Percentiles rank a stretch among this genome's conserved stretches.
Conservation (phyloP, 2,329 filamentous ascomycete genomes). For the Rutstroemia sydowiana region DNA sequence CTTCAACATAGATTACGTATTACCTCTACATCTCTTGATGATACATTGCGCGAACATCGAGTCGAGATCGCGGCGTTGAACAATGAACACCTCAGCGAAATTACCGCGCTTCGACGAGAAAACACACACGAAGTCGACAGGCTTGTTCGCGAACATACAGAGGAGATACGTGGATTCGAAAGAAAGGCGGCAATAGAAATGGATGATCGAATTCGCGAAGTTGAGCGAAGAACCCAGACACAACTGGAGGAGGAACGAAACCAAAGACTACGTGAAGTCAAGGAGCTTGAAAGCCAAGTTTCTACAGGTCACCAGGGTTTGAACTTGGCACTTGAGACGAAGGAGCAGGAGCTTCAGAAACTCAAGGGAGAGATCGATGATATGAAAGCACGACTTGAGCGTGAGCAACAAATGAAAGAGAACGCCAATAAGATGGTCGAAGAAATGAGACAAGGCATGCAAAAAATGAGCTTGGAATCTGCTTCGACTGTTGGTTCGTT, state of each 20-base stretch:
- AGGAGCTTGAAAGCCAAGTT: slow-evolving; percentile 51
- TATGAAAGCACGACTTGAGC: slow-evolving; percentile 44
- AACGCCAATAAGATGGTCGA: slow-evolving; percentile 41
- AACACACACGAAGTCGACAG: slow-evolving; percentile 49
- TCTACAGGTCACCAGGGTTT: slow-evolving; percentile 37
- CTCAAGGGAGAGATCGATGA: slow-evolving; percentile 40
- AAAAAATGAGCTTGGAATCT: slow-evolving; percentile 47
- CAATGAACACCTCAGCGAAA: slow-evolving; percentile 47
- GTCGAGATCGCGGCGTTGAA: slow-evolving; percentile 46
- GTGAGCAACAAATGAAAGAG: slow-evolving; percentile 47
- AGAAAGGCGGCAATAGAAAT: slow-evolving; percentile 47
- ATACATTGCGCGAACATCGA: slow-evolving; percentile 42
- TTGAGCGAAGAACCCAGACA: slow-evolving; percentile 27
- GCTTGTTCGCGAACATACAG: slow-evolving; percentile 53
- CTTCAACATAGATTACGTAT: slow-evolving; percentile 37
- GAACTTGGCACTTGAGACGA: slow-evolving; percentile 29
- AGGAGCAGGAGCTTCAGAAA: slow-evolving; percentile 48
- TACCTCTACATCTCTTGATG: slow-evolving; percentile 43
- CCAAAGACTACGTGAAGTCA: slow-evolving; percentile 53
- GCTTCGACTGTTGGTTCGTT: slow-evolving; percentile 57
- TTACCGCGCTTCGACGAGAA: slow-evolving; percentile 45
- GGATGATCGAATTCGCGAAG: slow-evolving; percentile 25
- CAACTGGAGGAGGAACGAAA: slow-evolving; percentile 60
- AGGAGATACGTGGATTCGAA: slow-evolving; percentile 59
- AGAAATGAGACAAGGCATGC: slow-evolving; percentile 33